Evolutionary conservation across 208 protist genomes (phyloP).

Genomic region (Leptomonas pyrrhocoris): DNA sequence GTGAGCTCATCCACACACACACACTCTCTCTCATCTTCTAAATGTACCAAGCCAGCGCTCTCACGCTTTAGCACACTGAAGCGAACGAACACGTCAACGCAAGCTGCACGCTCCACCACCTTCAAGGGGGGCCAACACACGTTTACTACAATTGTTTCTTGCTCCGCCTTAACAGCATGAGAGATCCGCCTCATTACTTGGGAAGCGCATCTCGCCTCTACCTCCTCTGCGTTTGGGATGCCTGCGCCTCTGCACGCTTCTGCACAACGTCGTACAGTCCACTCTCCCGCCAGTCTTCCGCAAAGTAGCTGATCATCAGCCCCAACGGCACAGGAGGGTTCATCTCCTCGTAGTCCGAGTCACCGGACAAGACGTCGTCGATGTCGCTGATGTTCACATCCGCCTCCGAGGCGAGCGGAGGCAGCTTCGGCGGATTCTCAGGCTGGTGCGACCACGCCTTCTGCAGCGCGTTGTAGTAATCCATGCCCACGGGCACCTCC

Average conservation of each 20-base stretch:
- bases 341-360: slow-evolving; percentile 39
- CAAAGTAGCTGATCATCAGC: slow-evolving; percentile 68
- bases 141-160: no score
- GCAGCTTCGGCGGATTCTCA: slow-evolving; percentile 25
- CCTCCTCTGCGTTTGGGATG: slow-evolving; percentile 5
- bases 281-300: slow-evolving; percentile 66
- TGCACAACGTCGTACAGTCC: slow-evolving; percentile 61
- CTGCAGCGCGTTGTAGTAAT: slow-evolving; percentile 37
- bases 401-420: slow-evolving; percentile 27
- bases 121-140: no score
- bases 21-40: no score
- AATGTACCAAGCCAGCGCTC: no score
- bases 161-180: background rate
- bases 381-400: slow-evolving; percentile 33
- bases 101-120: no score
- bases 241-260: slow-evolving; percentile 21
- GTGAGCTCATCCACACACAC: no score
- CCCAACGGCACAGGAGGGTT: slow-evolving; percentile 59
- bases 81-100: no score
- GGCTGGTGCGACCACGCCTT: slow-evolving; percentile 30
- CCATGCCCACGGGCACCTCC: slow-evolving; percentile 28
- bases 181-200: background rate
- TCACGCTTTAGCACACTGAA: no score
- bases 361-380: slow-evolving; percentile 29
- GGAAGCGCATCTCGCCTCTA: background rate